These are phyloP conservation scores for Phaeosphaeriaceae sp. DNA, from an alignment of 2,329 filamentous ascomycete species.

Conservation along the genomic window DNA sequence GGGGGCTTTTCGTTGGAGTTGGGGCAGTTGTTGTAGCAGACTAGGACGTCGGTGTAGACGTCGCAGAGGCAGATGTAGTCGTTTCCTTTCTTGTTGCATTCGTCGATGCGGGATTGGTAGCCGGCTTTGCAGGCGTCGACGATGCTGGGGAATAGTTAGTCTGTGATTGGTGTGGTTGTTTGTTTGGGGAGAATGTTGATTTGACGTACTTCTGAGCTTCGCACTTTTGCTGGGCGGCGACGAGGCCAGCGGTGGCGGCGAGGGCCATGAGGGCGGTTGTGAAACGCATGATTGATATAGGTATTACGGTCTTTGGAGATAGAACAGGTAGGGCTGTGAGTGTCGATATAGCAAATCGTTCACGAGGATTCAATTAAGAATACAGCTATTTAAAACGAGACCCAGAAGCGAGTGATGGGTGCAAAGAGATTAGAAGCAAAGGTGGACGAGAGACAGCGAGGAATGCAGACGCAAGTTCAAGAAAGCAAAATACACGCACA, in stretches of 20 bases:
- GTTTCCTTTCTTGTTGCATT: conserved; percentile 50
- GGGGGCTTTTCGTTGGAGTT: conserved; percentile 48
- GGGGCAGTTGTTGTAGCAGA: conserved; percentile 71
- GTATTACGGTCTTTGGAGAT: too few relatives aligned
- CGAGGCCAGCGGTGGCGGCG: conserved; percentile 45
- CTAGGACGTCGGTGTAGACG: conserved; percentile 60
- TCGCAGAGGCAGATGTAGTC: conserved; percentile 66
- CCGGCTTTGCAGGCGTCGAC: conserved; percentile 56
- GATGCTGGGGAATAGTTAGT: conserved; percentile 49
- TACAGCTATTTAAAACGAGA: too few relatives aligned
- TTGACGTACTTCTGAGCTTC: conserved; percentile 48
- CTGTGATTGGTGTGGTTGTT: background rate
- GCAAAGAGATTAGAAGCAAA: background rate
- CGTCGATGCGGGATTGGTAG: conserved; percentile 50
- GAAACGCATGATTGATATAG: conserved; percentile 32
- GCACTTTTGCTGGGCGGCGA: conserved; percentile 48
- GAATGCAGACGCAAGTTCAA: conserved; percentile 2
- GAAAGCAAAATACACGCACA: background rate
- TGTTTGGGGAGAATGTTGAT: background rate
- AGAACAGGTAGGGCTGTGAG: too few relatives aligned
- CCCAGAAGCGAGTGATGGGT: conserved; percentile 14
- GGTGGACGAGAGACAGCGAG: conserved; percentile 6
- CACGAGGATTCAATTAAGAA: too few relatives aligned
- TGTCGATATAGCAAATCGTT: too few relatives aligned
- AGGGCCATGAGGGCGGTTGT: conserved; percentile 34